These are phyloP conservation scores for Aechmea fasciata DNA, from an alignment of 176 grass and related monocot genomes.

Conservation along the genomic window DNA sequence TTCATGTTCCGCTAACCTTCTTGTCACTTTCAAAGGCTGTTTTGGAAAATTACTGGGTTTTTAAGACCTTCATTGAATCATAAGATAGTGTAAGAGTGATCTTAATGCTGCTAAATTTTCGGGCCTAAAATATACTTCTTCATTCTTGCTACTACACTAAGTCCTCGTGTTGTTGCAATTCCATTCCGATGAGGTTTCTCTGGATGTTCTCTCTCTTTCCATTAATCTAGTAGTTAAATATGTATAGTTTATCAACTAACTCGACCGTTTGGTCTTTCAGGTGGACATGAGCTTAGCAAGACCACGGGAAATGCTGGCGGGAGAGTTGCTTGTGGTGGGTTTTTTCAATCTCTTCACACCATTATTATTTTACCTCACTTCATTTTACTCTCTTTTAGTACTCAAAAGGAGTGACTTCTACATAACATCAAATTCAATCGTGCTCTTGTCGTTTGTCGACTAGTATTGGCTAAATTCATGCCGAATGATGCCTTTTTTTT, in stretches of 20 bases:
- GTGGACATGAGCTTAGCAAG: conserved; percentile 95
- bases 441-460: neutral
- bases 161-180: neutral
- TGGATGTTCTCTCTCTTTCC: too few species aligned
- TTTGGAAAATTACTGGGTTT: neutral
- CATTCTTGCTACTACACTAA: neutral
- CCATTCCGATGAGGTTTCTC: neutral
- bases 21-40: too few species aligned
- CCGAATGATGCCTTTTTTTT: neutral
- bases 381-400: neutral
- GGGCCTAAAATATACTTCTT: neutral
- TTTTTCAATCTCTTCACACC: neutral
- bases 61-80: neutral
- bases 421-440: neutral
- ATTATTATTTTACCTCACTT: neutral
- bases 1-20: too few species aligned
- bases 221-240: too few species aligned
- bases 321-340: conserved; percentile 79
- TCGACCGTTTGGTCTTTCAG: conserved; percentile 21
- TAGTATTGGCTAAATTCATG: neutral
- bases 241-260: neutral
- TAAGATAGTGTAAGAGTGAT: neutral
- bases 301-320: conserved; percentile 83
- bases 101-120: neutral
- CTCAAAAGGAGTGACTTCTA: neutral